Percentiles rank a stretch among this genome's conserved stretches.
These are phyloP conservation scores for Henningerozyma blattae DNA, from an alignment of 805 yeast genomes.

Conservation along the genomic window DNA sequence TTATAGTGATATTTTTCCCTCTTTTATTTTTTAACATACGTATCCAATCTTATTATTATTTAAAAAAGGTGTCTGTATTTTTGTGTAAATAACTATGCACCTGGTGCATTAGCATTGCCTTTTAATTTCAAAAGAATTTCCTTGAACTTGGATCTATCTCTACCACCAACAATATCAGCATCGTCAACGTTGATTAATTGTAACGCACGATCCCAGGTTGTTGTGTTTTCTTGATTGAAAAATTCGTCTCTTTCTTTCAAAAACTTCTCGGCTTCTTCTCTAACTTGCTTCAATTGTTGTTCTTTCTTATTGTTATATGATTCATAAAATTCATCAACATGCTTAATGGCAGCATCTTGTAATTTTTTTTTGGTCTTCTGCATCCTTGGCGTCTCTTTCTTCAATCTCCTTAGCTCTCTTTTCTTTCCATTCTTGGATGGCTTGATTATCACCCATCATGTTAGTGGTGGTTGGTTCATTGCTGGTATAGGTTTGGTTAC, in stretches of 20 bases:
- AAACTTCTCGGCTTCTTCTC: constrained; percentile 58
- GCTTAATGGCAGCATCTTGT: constrained; percentile 63
- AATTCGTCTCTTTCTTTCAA: constrained; percentile 64
- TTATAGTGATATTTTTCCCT: too few relatives aligned
- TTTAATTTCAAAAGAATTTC: constrained; percentile 51
- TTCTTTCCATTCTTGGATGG: constrained; percentile 67
- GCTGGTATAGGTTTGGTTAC: too few relatives aligned
- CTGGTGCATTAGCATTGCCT: constrained; percentile 64
- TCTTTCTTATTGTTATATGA: constrained; percentile 80
- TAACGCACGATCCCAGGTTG: constrained; percentile 69
- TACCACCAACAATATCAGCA: constrained; percentile 32
- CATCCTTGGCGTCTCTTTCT: constrained; percentile 65
- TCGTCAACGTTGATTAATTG: constrained; percentile 33
- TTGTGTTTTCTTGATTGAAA: constrained; percentile 62
- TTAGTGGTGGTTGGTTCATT: too few relatives aligned
- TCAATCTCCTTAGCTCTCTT: constrained; percentile 68
- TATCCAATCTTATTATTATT: too few relatives aligned
- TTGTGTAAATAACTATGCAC: too few relatives aligned
- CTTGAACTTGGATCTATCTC: constrained; percentile 63
- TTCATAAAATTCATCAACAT: constrained; percentile 86
- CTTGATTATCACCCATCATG: constrained; percentile 22
- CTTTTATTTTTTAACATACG: too few relatives aligned
- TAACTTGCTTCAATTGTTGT: constrained; percentile 47
- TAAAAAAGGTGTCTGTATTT: too few relatives aligned
- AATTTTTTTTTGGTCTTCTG: constrained; percentile 52